Conservation (phyloP, 2,329 filamentous ascomycete species). For the Xylaria multiplex region DNA sequence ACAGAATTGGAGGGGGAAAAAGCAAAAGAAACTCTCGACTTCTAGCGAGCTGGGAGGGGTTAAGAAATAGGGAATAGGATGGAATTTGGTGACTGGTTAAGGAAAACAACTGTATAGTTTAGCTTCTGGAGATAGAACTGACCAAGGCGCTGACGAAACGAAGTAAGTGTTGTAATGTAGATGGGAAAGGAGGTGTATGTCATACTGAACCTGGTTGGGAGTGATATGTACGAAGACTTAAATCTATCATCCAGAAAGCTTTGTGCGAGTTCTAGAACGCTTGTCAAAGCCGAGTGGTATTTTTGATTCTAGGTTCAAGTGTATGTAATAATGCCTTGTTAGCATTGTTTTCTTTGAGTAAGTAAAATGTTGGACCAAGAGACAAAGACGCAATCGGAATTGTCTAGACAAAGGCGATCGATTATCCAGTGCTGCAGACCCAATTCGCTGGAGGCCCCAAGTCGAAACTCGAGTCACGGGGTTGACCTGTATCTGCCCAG, state of each 20-base stretch:
- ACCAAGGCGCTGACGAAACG: neutral
- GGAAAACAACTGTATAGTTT: neutral
- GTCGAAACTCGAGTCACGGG: neutral
- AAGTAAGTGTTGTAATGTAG: neutral
- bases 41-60: too few relatives aligned
- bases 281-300: neutral
- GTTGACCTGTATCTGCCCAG: neutral
- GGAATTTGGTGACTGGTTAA: neutral
- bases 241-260: neutral
- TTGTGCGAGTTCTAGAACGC: neutral
- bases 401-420: neutral
- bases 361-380: neutral
- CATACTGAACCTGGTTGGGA: neutral
- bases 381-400: neutral
- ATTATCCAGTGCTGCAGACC: neutral
- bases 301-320: neutral
- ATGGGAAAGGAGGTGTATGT: constrained; percentile 8
- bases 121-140: neutral
- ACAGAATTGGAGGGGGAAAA: neutral
- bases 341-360: neutral
- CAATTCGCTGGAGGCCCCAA: neutral
- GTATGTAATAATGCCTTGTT: neutral
- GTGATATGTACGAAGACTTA: too few relatives aligned
- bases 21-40: too few relatives aligned
- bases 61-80: neutral